These are phyloP conservation scores for Ophiocordyceps robertsii DNA, from an alignment of 2,329 filamentous ascomycete genomes.

Conservation along the genomic window DNA sequence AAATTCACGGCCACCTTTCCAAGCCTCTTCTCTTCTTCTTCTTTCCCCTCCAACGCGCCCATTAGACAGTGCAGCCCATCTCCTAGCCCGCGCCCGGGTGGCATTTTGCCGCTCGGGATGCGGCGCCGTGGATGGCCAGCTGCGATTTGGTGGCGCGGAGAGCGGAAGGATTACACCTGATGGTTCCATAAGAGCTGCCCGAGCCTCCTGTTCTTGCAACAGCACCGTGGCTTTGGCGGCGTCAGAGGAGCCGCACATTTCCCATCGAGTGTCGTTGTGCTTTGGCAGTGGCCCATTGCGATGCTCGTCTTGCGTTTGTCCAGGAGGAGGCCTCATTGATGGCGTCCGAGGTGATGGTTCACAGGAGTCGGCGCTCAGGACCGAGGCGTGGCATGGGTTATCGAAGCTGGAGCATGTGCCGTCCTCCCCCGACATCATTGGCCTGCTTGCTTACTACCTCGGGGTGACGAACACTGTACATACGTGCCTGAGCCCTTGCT, in stretches of 20 bases:
- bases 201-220: slow-evolving; percentile 20
- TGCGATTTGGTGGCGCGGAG: slow-evolving; percentile 47
- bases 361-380: too few relatives aligned
- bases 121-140: slow-evolving; percentile 46
- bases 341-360: too few relatives aligned
- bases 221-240: slow-evolving; percentile 21
- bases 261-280: too few relatives aligned
- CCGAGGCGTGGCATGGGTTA: too few relatives aligned
- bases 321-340: too few relatives aligned
- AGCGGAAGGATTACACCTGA: slow-evolving; percentile 23
- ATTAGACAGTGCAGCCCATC: slow-evolving; percentile 79
- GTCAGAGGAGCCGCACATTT: slow-evolving; percentile 28
- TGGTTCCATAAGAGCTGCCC: slow-evolving; percentile 46
- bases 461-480: too few relatives aligned
- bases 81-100: slow-evolving; percentile 41
- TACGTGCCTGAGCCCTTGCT: too few relatives aligned
- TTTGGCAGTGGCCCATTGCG: too few relatives aligned
- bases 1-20: not conserved
- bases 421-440: too few relatives aligned
- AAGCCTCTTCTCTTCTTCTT: slow-evolving; percentile 9
- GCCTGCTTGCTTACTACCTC: too few relatives aligned
- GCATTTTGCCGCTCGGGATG: slow-evolving; percentile 55
- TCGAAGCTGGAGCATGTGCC: too few relatives aligned
- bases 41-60: slow-evolving; percentile 51
- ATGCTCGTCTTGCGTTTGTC: too few relatives aligned